Conservation (phyloP, 2,329 filamentous ascomycete genomes). For the Fusarium phyllophilum region DNA sequence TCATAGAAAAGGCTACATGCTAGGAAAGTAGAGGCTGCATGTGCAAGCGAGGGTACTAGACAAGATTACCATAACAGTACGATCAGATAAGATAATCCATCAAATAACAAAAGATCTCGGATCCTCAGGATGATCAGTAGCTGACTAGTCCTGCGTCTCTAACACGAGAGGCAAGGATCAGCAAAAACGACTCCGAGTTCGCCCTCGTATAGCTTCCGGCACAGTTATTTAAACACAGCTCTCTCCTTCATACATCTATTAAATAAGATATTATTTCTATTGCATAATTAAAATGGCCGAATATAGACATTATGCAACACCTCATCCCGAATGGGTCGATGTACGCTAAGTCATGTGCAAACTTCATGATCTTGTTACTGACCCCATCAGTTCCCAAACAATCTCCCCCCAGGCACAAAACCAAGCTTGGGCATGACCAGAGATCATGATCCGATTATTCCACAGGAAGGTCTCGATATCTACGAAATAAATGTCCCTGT, state of each 20-base stretch:
- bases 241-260: background rate
- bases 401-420: constrained; percentile 30
- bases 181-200: background rate
- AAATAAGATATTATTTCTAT: background rate
- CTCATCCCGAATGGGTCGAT: constrained; percentile 19
- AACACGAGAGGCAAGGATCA: background rate
- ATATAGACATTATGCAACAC: constrained; percentile 16
- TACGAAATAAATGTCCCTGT: constrained; percentile 36
- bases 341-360: background rate
- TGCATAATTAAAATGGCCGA: constrained; percentile 19
- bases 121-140: background rate
- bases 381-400: constrained; percentile 40
- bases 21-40: background rate
- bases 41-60: background rate
- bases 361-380: background rate
- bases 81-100: constrained; percentile 36
- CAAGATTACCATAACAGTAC: background rate
- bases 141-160: background rate
- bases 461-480: constrained; percentile 36
- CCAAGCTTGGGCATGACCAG: constrained; percentile 27
- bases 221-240: background rate
- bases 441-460: constrained; percentile 34
- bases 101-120: background rate
- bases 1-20: background rate
- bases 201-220: background rate